Evolutionary conservation across 2,329 filamentous ascomycete genomes (phyloP).

Genomic region (Fusarium nematophilum): DNA sequence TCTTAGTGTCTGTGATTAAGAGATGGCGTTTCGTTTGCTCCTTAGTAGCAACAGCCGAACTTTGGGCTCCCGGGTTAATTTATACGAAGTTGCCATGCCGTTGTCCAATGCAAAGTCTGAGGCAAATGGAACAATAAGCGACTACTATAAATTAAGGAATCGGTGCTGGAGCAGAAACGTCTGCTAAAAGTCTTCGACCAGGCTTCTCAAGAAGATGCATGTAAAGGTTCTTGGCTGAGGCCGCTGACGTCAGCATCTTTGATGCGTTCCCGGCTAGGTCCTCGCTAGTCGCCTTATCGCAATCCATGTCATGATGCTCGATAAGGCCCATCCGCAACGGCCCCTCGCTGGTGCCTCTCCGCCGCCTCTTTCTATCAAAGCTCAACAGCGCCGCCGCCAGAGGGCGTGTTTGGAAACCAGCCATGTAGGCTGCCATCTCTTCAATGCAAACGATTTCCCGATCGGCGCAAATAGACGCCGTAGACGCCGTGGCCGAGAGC

Average conservation of each 20-base stretch:
- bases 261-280: constrained; percentile 1
- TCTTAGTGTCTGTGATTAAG: no score
- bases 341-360: not conserved
- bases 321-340: constrained; percentile 12
- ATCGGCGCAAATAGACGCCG: constrained; percentile 2
- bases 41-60: no score
- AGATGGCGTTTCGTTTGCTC: constrained; percentile 11
- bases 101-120: no score
- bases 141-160: no score
- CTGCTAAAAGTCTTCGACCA: no score
- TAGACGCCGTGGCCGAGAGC: constrained; percentile 5
- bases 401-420: not conserved
- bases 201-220: no score
- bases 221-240: no score
- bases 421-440: constrained; percentile 5
- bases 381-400: not conserved
- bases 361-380: not conserved
- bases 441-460: constrained; percentile 19
- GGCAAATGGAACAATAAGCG: no score
- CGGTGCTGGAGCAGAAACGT: no score
- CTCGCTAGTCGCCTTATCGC: constrained; percentile 12
- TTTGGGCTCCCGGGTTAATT: no score
- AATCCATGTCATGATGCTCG: constrained; percentile 8
- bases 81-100: no score
- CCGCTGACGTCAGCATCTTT: constrained; percentile 18